Conservation (phyloP, 768 basidiomycete genomes). For the Myochromella boudieri region DNA sequence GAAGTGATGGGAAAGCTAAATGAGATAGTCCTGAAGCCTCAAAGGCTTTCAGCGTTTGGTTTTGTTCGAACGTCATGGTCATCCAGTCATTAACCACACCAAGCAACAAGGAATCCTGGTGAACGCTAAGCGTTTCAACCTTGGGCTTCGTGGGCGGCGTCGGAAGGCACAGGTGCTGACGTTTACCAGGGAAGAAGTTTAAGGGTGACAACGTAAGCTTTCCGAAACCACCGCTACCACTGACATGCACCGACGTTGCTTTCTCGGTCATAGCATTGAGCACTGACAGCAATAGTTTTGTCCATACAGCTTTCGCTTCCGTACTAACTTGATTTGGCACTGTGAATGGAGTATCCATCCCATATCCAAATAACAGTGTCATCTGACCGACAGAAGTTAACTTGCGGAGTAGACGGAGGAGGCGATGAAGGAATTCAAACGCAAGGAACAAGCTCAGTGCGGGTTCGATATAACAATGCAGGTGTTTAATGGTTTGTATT, state of each 20-base stretch:
- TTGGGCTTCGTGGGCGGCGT: no score
- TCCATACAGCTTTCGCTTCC: background rate
- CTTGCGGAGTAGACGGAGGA: background rate
- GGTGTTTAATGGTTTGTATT: background rate
- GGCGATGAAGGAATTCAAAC: background rate
- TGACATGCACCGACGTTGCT: no score
- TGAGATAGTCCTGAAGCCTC: no score
- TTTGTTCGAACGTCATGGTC: background rate
- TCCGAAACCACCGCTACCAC: no score
- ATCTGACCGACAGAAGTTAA: background rate
- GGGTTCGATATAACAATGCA: background rate
- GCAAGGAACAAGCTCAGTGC: background rate
- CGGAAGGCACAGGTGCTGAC: no score
- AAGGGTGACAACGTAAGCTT: no score
- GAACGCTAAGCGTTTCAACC: no score
- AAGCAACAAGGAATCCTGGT: background rate
- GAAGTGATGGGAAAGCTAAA: background rate
- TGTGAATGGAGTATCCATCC: background rate
- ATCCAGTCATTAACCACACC: background rate
- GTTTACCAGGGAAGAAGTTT: no score
- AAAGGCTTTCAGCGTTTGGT: no score
- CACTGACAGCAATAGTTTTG: background rate
- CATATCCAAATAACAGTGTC: background rate
- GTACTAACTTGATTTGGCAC: background rate
- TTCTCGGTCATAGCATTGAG: background rate